Base-by-base conservation (phyloP, 257 asterid genomes). In the Fraxinus pennsylvanica region DNA sequence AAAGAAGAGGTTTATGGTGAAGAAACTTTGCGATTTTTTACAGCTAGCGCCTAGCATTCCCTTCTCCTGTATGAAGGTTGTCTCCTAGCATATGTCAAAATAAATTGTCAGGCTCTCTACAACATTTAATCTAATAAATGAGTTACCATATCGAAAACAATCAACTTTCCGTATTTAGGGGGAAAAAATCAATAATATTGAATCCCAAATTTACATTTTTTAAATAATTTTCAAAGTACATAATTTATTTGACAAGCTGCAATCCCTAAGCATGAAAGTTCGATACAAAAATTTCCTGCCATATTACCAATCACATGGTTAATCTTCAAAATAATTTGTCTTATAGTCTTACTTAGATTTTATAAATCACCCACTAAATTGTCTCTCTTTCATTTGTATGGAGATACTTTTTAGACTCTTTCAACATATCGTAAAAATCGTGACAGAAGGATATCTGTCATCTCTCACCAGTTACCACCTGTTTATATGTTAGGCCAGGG, bases 391-490 rank as follows among this genome's bases (percentile, higher is more conserved):
- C 73, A 33, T 50, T 63, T 61, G 80, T 72, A 35, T 63, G 63
- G 76, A 68, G 73, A 70, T 35, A 78, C 67, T 21, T 68, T 9
- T 54, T 27, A 21, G 29, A 75, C 71, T 2, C 38, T 38, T 68
- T 15, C 61, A 8, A 36, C 39, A 61, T 21, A 80, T 50, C 32
- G 17, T 63, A 25, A 43, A 76, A 30, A 76, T 74, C 73, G 57
- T 25, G 63, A 50, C 63, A 67, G 59, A 71, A 36, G 22, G 73
- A 38, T 43, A 67, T 72, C 32, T 22, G 17, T 12, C 36, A 25
- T 63, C 19, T 47, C 30, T 57, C 70, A 17, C 33, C 52, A 71
- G 33, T 73, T 74, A 17, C 27, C 41, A 71, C 43, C 36, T 45
- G 38, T 9, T 15, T 36, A 63, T 75, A 47, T 50, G 59, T 54